Percentiles rank a stretch among this genome's conserved stretches.
Conservation (phyloP, 495 filamentous ascomycete genomes). For the Margaritispora aquatica region DNA sequence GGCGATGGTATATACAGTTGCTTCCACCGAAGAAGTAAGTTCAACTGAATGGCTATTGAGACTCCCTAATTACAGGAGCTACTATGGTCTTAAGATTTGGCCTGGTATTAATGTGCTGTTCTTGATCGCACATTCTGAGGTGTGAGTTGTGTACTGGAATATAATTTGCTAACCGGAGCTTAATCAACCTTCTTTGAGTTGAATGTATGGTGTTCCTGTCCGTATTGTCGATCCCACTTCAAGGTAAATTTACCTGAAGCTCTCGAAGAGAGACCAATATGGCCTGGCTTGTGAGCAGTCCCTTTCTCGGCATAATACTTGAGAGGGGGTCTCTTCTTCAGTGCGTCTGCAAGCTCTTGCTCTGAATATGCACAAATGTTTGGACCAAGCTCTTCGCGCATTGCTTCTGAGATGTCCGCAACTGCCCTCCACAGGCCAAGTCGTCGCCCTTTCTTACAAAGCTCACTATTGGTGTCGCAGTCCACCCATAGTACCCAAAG, state of each 20-base stretch:
- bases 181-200: background rate
- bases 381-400: conserved; percentile 10
- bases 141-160: too few relatives aligned
- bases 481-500: conserved; percentile 12
- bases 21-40: too few relatives aligned
- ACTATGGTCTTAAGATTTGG: too few relatives aligned
- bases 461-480: conserved; percentile 11
- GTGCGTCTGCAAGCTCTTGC: conserved; percentile 2
- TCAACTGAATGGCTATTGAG: too few relatives aligned
- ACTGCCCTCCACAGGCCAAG: conserved; percentile 6
- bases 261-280: conserved; percentile 8
- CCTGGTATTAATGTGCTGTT: background rate
- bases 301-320: conserved; percentile 12
- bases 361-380: conserved; percentile 13
- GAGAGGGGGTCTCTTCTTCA: conserved; percentile 5
- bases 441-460: conserved; percentile 1
- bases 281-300: background rate
- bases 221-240: conserved; percentile 4
- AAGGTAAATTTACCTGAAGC: conserved; percentile 2
- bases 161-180: background rate
- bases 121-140: too few relatives aligned
- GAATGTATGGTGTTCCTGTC: background rate
- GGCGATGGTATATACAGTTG: too few relatives aligned
- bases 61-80: too few relatives aligned
- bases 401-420: conserved; percentile 9